These are phyloP conservation scores for Phialophora tarda DNA, from an alignment of 2,329 filamentous ascomycete species.

Conservation along the genomic window DNA sequence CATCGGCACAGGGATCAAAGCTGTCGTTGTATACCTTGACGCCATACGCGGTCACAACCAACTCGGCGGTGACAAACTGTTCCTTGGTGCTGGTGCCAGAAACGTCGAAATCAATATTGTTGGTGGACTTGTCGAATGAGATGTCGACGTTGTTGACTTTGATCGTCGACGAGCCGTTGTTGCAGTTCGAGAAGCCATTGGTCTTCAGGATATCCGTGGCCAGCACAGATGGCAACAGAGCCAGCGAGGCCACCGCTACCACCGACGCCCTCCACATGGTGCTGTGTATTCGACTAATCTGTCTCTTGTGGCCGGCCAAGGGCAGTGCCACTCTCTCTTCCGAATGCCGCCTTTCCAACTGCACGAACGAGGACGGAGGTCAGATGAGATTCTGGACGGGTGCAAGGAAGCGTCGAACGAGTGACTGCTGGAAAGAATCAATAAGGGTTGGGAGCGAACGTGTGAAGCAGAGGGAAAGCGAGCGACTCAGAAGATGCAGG, in stretches of 20 bases:
- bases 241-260: constrained; percentile 31
- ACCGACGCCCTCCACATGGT: constrained; percentile 32
- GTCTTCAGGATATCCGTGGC: constrained; percentile 78
- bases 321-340: not conserved
- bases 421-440: constrained; percentile 13
- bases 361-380: not conserved
- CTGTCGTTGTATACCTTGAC: constrained; percentile 75
- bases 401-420: constrained; percentile 20
- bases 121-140: constrained; percentile 75
- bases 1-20: constrained; percentile 80
- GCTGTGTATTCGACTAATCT: constrained; percentile 9
- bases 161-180: constrained; percentile 60
- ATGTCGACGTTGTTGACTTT: constrained; percentile 76
- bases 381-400: not conserved
- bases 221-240: constrained; percentile 51
- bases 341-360: not conserved
- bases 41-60: constrained; percentile 85
- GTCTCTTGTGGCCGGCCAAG: constrained; percentile 5
- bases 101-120: constrained; percentile 79
- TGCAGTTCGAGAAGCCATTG: constrained; percentile 77
- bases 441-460: constrained; percentile 23
- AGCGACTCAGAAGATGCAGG: constrained; percentile 24
- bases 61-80: constrained; percentile 79
- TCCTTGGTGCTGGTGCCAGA: constrained; percentile 73
- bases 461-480: constrained; percentile 19